Percentiles rank a stretch among this genome's conserved stretches.
Evolutionary conservation across 345 rosid species (phyloP).

Genomic region (Gossypium ekmanianum): DNA sequence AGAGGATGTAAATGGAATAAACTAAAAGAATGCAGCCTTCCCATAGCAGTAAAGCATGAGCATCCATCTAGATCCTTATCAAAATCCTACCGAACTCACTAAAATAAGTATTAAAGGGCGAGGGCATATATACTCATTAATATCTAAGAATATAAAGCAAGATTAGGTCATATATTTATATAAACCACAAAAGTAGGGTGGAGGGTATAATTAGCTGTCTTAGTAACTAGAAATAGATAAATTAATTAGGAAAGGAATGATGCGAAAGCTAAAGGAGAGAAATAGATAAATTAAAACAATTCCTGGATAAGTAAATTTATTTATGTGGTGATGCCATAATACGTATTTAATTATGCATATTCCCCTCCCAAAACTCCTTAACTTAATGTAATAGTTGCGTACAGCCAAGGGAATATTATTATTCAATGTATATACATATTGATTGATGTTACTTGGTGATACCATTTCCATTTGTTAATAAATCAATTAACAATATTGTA

Average conservation of each 20-base stretch:
- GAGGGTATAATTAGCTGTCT: not conserved
- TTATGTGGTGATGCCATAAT: constrained; percentile 10
- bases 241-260: not conserved
- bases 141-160: not conserved
- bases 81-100: not conserved
- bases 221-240: not conserved
- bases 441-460: no score
- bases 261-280: not conserved
- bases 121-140: not conserved
- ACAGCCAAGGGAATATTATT: not conserved
- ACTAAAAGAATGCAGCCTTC: not conserved
- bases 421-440: not conserved
- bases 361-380: not conserved
- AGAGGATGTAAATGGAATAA: not conserved
- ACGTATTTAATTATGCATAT: not conserved
- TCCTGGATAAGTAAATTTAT: constrained; percentile 10
- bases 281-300: not conserved
- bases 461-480: not conserved
- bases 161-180: not conserved
- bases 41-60: not conserved
- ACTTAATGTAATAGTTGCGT: not conserved
- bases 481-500: not conserved
- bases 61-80: not conserved
- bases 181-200: not conserved
- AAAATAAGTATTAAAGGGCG: not conserved